Evolutionary conservation across 1,284 basidiomycete species (phyloP), one percentile per base, ranked within the genome.

Genomic region (Chalciporus piperatoides): DNA sequence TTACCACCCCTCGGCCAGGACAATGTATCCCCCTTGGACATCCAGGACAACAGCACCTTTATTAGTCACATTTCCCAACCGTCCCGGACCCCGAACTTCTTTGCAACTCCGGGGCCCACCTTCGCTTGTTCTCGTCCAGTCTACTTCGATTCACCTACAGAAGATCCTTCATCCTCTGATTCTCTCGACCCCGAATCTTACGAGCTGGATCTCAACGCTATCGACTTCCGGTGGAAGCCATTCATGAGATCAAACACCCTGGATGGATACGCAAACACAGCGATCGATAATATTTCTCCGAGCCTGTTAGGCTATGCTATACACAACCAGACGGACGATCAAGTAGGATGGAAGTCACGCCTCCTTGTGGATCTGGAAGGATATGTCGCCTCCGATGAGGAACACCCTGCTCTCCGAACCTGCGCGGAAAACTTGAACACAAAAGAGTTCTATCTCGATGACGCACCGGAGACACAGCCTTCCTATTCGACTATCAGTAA

Each of bases 201-300:
- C 40, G 57, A 63, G 19, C 49, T 74, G 44, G 71, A 75, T 59
- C 64, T 68, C 42, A 61, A 67, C 4, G 56, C 59, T 4, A 63
- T 83, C 4, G 77, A 79, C 56, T 86, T 86, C 56, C 71, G 61
- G 46, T 84, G 83, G 83, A 64, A 67, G 42, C 75, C 75, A 12
- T 65, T 68, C 51, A 46, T 65, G 49, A 54, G 54, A 44, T 66
- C 55, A 41, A 44, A 57, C 50, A 12, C 36, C 44, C 50, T 41
- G 41, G 57, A 52, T 41, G 42, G 38, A 8, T 27, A 45, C n/a
- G 44, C 17, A 25, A 42, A 38, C 37, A 33, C 25, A 39, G 39
- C 2, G 15, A 21, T 24, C 33, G 23, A 25, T 21, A 10, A 37
- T 37, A 6, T 25, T 27, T 30, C 49, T 33, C 46, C 42, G 24